Evolutionary conservation across 495 filamentous ascomycete genomes (phyloP).

Genomic region (Chaetomidium leptoderma): DNA sequence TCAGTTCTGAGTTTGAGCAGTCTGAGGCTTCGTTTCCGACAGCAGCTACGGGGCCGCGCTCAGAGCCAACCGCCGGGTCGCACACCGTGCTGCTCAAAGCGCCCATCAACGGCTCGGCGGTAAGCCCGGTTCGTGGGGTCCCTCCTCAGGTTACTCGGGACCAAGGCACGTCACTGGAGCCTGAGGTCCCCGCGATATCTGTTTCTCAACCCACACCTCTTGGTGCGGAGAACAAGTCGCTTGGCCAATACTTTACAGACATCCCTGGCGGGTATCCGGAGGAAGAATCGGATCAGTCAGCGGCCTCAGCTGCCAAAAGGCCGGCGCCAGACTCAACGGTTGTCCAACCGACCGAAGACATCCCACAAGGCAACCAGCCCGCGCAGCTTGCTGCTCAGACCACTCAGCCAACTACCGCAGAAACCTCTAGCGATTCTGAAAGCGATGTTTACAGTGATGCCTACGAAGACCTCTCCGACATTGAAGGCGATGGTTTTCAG

Average conservation of each 20-base stretch:
- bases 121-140: background rate
- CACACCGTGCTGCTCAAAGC: background rate
- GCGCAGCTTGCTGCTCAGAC: background rate
- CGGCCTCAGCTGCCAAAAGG: background rate
- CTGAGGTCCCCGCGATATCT: conserved; percentile 34
- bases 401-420: background rate
- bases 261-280: conserved; percentile 46
- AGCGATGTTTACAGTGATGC: conserved; percentile 84
- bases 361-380: background rate
- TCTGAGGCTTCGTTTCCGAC: conserved; percentile 11
- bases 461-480: conserved; percentile 66
- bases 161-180: conserved; percentile 14
- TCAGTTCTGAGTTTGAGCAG: conserved; percentile 20
- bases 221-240: conserved; percentile 10
- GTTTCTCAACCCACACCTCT: conserved; percentile 37
- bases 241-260: conserved; percentile 29
- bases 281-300: conserved; percentile 31
- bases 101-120: background rate
- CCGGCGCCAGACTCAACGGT: background rate
- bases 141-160: conserved; percentile 1
- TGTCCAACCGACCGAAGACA: background rate
- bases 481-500: conserved; percentile 69
- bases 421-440: conserved; percentile 33
- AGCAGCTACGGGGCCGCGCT: background rate
- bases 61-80: background rate